phyloP scores from a whole-genome alignment of 805 yeast genomes.

The Wilhelminamyces savonicus region DNA sequence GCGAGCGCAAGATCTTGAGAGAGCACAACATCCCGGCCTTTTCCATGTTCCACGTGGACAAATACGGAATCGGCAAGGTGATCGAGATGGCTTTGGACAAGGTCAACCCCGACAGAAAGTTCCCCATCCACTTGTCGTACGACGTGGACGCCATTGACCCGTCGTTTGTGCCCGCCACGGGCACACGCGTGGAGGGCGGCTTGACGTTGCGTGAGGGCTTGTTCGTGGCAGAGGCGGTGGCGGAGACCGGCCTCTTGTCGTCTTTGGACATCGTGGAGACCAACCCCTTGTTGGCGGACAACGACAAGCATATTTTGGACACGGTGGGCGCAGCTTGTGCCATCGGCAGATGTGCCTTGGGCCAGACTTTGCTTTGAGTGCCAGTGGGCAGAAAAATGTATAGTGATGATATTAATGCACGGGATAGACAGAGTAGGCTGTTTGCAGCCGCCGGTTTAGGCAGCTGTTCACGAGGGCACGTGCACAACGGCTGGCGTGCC shows the following conservation, averaged over 20 bases:
- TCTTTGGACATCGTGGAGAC: constrained; percentile 92
- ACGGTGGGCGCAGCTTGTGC: constrained; percentile 90
- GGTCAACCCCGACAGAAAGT: constrained; percentile 60
- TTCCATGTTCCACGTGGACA: constrained; percentile 95
- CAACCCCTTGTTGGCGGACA: constrained; percentile 81
- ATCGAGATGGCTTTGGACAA: constrained; percentile 83
- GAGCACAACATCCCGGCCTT: constrained; percentile 75
- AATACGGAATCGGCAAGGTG: constrained; percentile 86
- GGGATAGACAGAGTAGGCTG: no score
- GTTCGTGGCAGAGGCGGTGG: constrained; percentile 85
- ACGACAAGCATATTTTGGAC: constrained; percentile 68
- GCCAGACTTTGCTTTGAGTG: constrained; percentile 72
- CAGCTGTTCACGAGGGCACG: no score
- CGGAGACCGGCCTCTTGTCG: constrained; percentile 80
- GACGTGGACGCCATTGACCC: constrained; percentile 98
- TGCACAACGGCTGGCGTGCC: no score
- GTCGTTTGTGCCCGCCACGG: constrained; percentile 90
- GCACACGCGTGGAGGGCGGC: constrained; percentile 97
- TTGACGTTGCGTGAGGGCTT: constrained; percentile 90
- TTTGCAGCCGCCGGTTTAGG: no score
- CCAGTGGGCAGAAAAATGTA: no score
- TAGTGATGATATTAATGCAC: no score
- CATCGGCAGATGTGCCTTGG: constrained; percentile 87
- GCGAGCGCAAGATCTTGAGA: constrained; percentile 69
- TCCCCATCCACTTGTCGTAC: constrained; percentile 83